Base-by-base conservation (phyloP, 1,284 basidiomycete genomes). In the Microbotryum silenes-acaulis region DNA sequence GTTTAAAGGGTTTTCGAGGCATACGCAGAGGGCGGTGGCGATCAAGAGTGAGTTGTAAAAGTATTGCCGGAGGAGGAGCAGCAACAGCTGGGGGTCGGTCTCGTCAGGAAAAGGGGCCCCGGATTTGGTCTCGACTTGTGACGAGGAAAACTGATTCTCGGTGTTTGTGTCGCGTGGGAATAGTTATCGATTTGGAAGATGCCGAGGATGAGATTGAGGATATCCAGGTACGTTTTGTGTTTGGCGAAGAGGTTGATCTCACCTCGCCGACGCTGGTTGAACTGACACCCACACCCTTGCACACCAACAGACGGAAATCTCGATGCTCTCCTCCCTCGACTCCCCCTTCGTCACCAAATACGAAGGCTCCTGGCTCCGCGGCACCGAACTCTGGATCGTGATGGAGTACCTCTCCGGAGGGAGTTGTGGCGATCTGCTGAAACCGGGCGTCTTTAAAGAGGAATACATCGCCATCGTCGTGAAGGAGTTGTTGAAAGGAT, bases 151-250 rank as follows among this genome's bases (percentile, higher is more conserved):
- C 48, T 27, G 9, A 49, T 27, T 12, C 20, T 27, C 48, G 9
- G 2, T n/a, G 6, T n/a, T 20, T 8, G 25, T 33, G 31, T 29
- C 25, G 31, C 9, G 12, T 1, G n/a, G 3, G 10, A 20, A 16
- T 59, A 68, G 93, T 97, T 70, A 97, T 98, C 75, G 92, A 98
- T 79, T 83, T 99, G 45, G 94, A 99, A 77, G 91, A 89, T 72
- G 93, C 94, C 56, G 94, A 97, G 76, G 96, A 99, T 74, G 96
- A 99, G 79, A 97, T 98, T 75, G 93, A 97, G 76, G 94, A 98
- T 77, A 97, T 99, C 63, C 94, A 98, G 73, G 91, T 96, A 75
- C n/a, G 49, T 44, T 29, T 7, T 45, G 2, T 49, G 12, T 56
- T 18, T 31, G 31, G 14, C 46, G 20, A 42, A 42, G 5, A 8